phyloP scores from a whole-genome alignment of 805 yeast species.

The Candida ortonii region DNA sequence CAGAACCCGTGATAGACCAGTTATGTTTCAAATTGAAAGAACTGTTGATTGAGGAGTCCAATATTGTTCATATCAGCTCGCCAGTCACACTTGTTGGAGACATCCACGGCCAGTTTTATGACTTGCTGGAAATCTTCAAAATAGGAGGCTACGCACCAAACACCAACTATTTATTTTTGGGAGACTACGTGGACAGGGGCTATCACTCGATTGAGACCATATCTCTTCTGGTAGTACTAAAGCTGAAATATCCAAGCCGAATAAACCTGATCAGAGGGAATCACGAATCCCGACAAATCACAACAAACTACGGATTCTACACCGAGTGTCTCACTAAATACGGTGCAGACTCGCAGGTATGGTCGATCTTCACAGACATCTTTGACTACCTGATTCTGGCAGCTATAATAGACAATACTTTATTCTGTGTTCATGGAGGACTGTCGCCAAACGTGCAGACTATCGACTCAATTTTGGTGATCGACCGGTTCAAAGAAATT shows the following conservation, averaged over 20 bases:
- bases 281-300: constrained; percentile 94
- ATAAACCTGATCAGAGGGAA: constrained; percentile 86
- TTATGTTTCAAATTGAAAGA: constrained; percentile 82
- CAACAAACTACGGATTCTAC: constrained; percentile 96
- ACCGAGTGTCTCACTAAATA: constrained; percentile 91
- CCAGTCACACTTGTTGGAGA: constrained; percentile 98
- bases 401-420: constrained; percentile 83
- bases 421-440: constrained; percentile 97
- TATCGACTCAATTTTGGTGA: constrained; percentile 83
- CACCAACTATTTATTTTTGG: constrained; percentile 88
- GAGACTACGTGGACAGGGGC: constrained; percentile 96
- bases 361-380: constrained; percentile 87
- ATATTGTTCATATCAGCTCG: constrained; percentile 76
- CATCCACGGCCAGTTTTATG: constrained; percentile 96
- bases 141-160: constrained; percentile 93
- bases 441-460: constrained; percentile 93
- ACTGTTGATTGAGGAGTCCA: constrained; percentile 72
- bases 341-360: constrained; percentile 67
- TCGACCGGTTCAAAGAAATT: constrained; percentile 89
- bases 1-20: constrained; percentile 67
- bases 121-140: constrained; percentile 83
- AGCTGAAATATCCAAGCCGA: constrained; percentile 83
- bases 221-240: constrained; percentile 72
- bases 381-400: constrained; percentile 88
- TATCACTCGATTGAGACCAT: constrained; percentile 93